Evolutionary conservation across 345 rosid species (phyloP), one percentile per base, ranked within the genome.

Genomic region (Moricandia moricandioides): DNA sequence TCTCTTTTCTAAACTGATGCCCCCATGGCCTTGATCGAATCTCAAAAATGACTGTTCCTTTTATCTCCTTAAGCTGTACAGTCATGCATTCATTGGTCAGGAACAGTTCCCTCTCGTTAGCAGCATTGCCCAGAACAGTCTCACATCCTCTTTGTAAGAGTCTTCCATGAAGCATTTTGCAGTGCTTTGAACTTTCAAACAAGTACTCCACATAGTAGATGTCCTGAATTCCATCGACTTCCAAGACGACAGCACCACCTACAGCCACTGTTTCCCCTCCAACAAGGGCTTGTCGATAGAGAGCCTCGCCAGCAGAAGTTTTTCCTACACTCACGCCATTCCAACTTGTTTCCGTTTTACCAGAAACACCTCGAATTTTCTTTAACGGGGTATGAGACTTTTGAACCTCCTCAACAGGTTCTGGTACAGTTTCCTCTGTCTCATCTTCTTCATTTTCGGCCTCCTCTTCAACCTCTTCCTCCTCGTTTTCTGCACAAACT

Each of bases 141-240:
- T 82, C 75, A 31, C 69, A 80, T 70, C 91, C 93, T 72, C 81
- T 80, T 71, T 61, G 65, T 80, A 90, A 72, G 73, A 82, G 30
- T 78, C 82, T 81, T n/a, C 89, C 96, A 63, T 90, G 96, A 65
- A 83, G 73, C 86, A 90, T 80, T 83, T 90, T 87, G 67, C 79
- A 76, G 55, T 74, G 78, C 35, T 77, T 79, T 40, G 71, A 67
- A 1, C 68, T 81, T 75, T 88, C 96, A 52, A 66, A 88, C 91
- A 90, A 82, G 74, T 85, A 88, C 65, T 87, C 91, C 69, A 90
- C 89, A 62, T 77, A 86, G 79, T 84, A 88, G 64, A 90, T 79
- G 58, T 76, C 69, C 18, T 86, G 81, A 64, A 76, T 21, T 52
- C 83, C 79, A 65, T 72, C 81, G 3, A 31, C 64, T 72, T 84